Evolutionary conservation across 805 yeast species (phyloP), one percentile per base, ranked within the genome.

Genomic region (Candida gorgasii): DNA sequence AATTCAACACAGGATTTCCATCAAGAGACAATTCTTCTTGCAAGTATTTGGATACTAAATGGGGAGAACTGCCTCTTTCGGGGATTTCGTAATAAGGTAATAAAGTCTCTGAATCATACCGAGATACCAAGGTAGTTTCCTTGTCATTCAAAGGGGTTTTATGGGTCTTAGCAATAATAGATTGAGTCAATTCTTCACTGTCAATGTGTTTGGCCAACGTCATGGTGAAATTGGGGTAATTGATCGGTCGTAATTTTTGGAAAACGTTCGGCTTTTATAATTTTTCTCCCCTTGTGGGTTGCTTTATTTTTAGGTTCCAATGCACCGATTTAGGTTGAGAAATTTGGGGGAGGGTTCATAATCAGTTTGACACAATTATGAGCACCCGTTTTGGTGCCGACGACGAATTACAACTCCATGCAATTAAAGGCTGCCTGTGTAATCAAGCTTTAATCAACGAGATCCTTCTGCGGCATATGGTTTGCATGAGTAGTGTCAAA

Each of bases 1-100:
- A 65, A 61, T 90, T 89, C 60, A 89, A 72, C 15, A 81, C 79
- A 17, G 96, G 93, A 52, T 75, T 80, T 13, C 97, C 97, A 59
- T 89, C 97, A 45, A 90, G 72, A 11, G 81, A 69, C 63, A 90
- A 69, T 50, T 86, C 95, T 56, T 84, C 86, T 50, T 76, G 80
- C 46, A 89, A 71, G 55, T 84, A 64, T 30, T 79, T 72, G 57
- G 80, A 84, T 8, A 88, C 84, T 40, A 72, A 59, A 6, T 68
- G 67, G 2, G 77, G 65, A 8, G 69, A 62, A 39, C 80, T 63
- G 1, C 92, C 87, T 11, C 68, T 52, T 24, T 72, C 61, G 1
- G 89, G 89, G 39, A 89, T 68, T 40, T 65, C 63, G 65, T 79
- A 84, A 61, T 83, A 84, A 35, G 86, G 80, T n/a, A 63, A 55